A percentile compares a stretch with the other conserved stretches of the same genome.
Evolutionary conservation across 2,329 filamentous ascomycete genomes (phyloP).

Genomic region (Diatrype stigma): DNA sequence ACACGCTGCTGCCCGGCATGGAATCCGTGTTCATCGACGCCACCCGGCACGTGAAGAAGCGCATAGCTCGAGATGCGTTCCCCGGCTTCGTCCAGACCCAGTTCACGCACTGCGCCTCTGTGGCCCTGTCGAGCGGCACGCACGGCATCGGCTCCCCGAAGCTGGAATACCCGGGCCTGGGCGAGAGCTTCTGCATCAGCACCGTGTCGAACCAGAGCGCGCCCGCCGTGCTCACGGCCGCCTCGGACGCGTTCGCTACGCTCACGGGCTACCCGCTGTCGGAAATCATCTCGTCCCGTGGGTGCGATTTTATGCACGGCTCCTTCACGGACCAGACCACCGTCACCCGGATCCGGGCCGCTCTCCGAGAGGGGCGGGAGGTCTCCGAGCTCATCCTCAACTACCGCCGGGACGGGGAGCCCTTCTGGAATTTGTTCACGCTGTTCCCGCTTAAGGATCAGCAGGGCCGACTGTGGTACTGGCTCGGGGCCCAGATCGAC

Average conservation of each 20-base stretch:
- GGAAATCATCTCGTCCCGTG: slow-evolving; percentile 42
- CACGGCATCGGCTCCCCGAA: slow-evolving; percentile 26
- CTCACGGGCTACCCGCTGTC: slow-evolving; percentile 44
- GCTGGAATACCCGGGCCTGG: slow-evolving; percentile 47
- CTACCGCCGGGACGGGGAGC: slow-evolving; percentile 45
- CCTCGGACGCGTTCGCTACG: slow-evolving; percentile 48
- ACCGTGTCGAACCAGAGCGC: slow-evolving; percentile 44
- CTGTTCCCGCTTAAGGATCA: slow-evolving; percentile 47
- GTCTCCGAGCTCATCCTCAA: slow-evolving; percentile 48
- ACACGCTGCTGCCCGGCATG: slow-evolving; percentile 41
- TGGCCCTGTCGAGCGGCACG: slow-evolving; percentile 27
- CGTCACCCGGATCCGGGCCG: slow-evolving; percentile 33
- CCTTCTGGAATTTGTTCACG: slow-evolving; percentile 56
- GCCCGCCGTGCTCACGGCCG: slow-evolving; percentile 47
- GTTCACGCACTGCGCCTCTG: slow-evolving; percentile 40
- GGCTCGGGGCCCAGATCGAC: slow-evolving; percentile 54
- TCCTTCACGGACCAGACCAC: slow-evolving; percentile 39
- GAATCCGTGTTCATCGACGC: slow-evolving; percentile 41
- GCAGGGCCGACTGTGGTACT: slow-evolving; percentile 45
- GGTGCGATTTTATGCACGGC: slow-evolving; percentile 48
- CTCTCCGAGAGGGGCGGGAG: slow-evolving; percentile 21
- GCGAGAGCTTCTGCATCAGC: slow-evolving; percentile 55
- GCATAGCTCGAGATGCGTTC: slow-evolving; percentile 43
- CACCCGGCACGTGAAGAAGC: slow-evolving; percentile 38
- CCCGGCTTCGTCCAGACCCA: slow-evolving; percentile 51